phyloP scores from a whole-genome alignment of 202 grass and related monocot genomes.

The Panicum virgatum region DNA sequence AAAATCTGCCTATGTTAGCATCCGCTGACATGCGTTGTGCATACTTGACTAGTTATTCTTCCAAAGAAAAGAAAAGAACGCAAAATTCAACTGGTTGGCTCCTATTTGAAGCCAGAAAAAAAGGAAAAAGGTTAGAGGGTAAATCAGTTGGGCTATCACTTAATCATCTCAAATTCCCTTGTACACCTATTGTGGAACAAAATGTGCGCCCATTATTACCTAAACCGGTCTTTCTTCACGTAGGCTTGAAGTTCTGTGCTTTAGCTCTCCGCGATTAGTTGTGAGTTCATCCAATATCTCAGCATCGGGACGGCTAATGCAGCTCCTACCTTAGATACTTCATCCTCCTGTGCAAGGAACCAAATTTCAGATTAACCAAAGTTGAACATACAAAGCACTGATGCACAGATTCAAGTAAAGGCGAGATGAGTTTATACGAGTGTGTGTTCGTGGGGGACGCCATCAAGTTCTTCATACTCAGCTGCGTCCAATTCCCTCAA shows the following conservation, averaged over 20 bases:
- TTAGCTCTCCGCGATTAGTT: slow-evolving; percentile 85
- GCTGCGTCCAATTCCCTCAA: slow-evolving; percentile 82
- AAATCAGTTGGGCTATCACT: not conserved
- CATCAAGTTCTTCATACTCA: slow-evolving; percentile 85
- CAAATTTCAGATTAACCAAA: not conserved
- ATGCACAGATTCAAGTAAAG: not conserved
- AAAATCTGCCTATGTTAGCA: slow-evolving; percentile 33
- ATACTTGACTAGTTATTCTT: slow-evolving; percentile 33
- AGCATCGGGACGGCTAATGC: slow-evolving; percentile 44
- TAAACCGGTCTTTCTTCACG: slow-evolving; percentile 62
- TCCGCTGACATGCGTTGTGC: slow-evolving; percentile 2
- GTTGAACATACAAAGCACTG: not conserved
- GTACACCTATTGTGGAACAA: not conserved
- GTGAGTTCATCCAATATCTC: slow-evolving; percentile 89
- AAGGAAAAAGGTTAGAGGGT: slow-evolving; percentile 11
- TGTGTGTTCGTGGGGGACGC: slow-evolving; percentile 32
- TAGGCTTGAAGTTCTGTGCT: slow-evolving; percentile 53
- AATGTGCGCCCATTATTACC: slow-evolving; percentile 38
- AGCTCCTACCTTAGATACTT: slow-evolving; percentile 39
- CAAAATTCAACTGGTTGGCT: slow-evolving; percentile 36
- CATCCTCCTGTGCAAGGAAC: slow-evolving; percentile 50
- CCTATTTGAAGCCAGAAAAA: slow-evolving; percentile 36
- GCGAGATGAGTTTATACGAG: slow-evolving; percentile 42
- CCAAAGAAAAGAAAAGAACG: slow-evolving; percentile 16
- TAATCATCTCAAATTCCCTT: not conserved